A percentile compares a stretch with the other conserved stretches of the same genome.
Evolutionary conservation across 75 land plant genomes (phyloP).

Genomic region (Sequoia sempervirens): DNA sequence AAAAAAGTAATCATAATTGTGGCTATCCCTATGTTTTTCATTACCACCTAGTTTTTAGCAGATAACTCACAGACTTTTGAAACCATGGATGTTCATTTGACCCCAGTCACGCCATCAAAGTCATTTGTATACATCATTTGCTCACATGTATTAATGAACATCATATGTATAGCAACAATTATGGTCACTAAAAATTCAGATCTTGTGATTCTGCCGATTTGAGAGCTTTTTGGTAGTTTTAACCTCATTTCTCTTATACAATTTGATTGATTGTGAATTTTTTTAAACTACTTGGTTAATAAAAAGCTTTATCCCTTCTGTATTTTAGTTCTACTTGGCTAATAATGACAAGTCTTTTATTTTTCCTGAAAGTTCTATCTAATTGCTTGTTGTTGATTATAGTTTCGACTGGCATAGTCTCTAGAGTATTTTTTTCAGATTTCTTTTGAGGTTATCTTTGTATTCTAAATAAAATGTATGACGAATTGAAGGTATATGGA

Average conservation of each 20-base stretch:
- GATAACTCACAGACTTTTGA: too few relatives aligned
- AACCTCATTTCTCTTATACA: background rate
- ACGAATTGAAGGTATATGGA: constrained; percentile 78
- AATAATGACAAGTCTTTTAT: background rate
- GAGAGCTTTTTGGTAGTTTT: background rate
- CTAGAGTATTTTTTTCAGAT: background rate
- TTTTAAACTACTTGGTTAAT: background rate
- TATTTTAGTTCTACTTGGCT: background rate
- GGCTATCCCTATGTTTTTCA: too few relatives aligned
- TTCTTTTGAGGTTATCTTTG: background rate
- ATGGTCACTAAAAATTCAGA: background rate
- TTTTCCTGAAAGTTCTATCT: background rate
- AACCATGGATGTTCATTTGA: too few relatives aligned
- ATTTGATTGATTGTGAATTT: background rate
- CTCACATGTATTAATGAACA: background rate
- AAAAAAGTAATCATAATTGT: too few relatives aligned
- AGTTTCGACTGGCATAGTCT: background rate
- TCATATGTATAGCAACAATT: background rate
- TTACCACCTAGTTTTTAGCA: too few relatives aligned
- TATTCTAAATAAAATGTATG: background rate
- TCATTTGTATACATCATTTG: background rate
- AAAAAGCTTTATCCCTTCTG: too few relatives aligned
- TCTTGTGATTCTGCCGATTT: too few relatives aligned
- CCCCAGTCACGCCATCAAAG: background rate
- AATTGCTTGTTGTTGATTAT: background rate